Conservation (phyloP, 2,329 filamentous ascomycete genomes). For the Aspergillus intermedius region DNA sequence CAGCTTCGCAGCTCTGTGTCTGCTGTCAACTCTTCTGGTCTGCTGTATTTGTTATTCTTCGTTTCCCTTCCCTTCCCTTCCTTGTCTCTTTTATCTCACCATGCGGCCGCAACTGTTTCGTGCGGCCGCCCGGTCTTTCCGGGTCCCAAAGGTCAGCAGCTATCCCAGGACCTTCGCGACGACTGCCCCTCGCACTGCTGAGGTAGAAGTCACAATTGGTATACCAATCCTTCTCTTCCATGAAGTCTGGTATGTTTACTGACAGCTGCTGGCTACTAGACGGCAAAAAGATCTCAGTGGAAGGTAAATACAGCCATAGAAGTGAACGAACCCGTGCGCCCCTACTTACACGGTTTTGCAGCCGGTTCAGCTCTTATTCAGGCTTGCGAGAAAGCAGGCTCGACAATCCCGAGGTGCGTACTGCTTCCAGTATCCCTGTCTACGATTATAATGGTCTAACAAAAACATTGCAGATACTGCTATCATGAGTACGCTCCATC, state of each 20-base stretch:
- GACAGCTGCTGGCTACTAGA: constrained; percentile 50
- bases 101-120: constrained; percentile 61
- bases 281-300: constrained; percentile 96
- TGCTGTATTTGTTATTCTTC: constrained; percentile 9
- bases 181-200: constrained; percentile 69
- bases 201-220: constrained; percentile 97
- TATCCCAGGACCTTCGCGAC: constrained; percentile 75
- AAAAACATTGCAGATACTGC: constrained; percentile 65
- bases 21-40: constrained; percentile 12
- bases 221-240: constrained; percentile 44
- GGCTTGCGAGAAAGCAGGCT: constrained; percentile 96
- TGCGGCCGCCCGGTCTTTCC: constrained; percentile 53
- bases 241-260: constrained; percentile 44
- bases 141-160: constrained; percentile 43
- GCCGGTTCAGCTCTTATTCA: constrained; percentile 96
- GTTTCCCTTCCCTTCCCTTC: constrained; percentile 8
- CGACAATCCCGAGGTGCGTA: constrained; percentile 70
- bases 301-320: constrained; percentile 57
- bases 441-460: constrained; percentile 19
- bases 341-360: constrained; percentile 38
- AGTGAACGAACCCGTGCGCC: constrained; percentile 2
- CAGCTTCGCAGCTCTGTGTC: constrained; percentile 18
- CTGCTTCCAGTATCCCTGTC: constrained; percentile 11
- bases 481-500: constrained; percentile 77
- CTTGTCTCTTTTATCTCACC: constrained; percentile 31